Evolutionary conservation across 805 yeast genomes (phyloP).

Genomic region (Brettanomyces bruxellensis): DNA sequence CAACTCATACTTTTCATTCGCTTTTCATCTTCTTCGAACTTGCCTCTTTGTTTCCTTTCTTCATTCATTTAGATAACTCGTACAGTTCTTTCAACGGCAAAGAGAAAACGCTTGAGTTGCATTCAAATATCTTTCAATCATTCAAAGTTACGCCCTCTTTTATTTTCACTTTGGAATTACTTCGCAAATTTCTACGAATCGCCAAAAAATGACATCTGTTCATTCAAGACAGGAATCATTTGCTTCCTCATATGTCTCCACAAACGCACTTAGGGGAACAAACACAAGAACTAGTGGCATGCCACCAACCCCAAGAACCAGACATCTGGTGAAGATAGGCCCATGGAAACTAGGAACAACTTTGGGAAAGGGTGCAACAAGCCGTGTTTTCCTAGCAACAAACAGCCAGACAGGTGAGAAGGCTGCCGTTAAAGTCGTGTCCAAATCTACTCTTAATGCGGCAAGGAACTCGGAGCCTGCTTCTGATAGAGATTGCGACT

Average conservation of each 20-base stretch:
- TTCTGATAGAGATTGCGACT: slow-evolving; percentile 30
- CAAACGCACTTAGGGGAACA: slow-evolving; percentile 7
- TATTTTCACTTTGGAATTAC: background rate
- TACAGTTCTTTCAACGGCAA: background rate
- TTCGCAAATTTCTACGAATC: background rate
- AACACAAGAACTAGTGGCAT: background rate
- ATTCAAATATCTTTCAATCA: background rate
- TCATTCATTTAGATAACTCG: background rate
- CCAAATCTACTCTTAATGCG: slow-evolving; percentile 60
- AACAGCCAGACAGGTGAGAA: slow-evolving; percentile 76
- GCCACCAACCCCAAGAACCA: background rate
- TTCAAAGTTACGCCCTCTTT: background rate
- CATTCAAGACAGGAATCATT: slow-evolving; percentile 55
- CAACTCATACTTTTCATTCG: too few relatives aligned
- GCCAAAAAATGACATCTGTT: slow-evolving; percentile 19
- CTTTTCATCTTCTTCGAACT: too few relatives aligned
- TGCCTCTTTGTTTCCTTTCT: background rate
- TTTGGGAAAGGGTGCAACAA: slow-evolving; percentile 93
- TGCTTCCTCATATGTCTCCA: slow-evolving; percentile 41
- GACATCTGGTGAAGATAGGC: slow-evolving; percentile 50
- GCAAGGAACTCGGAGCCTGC: slow-evolving; percentile 6
- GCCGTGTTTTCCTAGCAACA: slow-evolving; percentile 87
- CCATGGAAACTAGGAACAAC: slow-evolving; percentile 97
- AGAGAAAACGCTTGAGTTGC: background rate
- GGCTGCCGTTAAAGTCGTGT: slow-evolving; percentile 95